phyloP scores from a whole-genome alignment of 352 stramenopile species.

The Pythium oligandrum region DNA sequence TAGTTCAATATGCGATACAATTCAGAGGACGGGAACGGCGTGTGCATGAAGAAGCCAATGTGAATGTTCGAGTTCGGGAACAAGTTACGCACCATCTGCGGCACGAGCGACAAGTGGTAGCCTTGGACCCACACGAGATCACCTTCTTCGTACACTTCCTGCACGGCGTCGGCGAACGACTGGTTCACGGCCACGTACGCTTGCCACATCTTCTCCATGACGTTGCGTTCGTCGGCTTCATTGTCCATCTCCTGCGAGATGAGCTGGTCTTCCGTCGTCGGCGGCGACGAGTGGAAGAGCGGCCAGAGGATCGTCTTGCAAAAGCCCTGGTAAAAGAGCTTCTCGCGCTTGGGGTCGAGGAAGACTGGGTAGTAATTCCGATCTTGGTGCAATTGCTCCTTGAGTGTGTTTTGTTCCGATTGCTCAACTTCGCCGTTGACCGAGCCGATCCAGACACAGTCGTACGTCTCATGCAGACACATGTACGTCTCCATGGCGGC shows the following conservation, averaged over 20 bases:
- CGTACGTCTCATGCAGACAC: slow-evolving; percentile 70
- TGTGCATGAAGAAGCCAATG: slow-evolving; percentile 88
- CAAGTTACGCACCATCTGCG: slow-evolving; percentile 85
- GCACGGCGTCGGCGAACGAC: slow-evolving; percentile 81
- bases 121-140: slow-evolving; percentile 90
- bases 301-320: slow-evolving; percentile 91
- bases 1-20: slow-evolving; percentile 89
- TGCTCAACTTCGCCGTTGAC: slow-evolving; percentile 77
- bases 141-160: slow-evolving; percentile 85
- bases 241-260: slow-evolving; percentile 48
- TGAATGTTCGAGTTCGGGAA: slow-evolving; percentile 88
- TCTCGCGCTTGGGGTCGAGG: slow-evolving; percentile 77
- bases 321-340: slow-evolving; percentile 88
- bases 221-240: slow-evolving; percentile 28
- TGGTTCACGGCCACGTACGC: slow-evolving; percentile 88
- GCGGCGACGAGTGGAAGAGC: slow-evolving; percentile 85
- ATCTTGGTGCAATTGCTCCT: slow-evolving; percentile 81
- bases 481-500: slow-evolving; percentile 76
- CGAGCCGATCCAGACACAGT: slow-evolving; percentile 83
- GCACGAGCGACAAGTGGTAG: slow-evolving; percentile 88
- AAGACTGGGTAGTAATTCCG: slow-evolving; percentile 92
- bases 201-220: slow-evolving; percentile 86
- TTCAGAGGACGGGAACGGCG: slow-evolving; percentile 87
- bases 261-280: slow-evolving; percentile 75
- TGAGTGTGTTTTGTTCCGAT: slow-evolving; percentile 75